Evolutionary conservation across 129 eudicot species (phyloP), one percentile per base, ranked within the genome.

Genomic region (Lactuca sativa): DNA sequence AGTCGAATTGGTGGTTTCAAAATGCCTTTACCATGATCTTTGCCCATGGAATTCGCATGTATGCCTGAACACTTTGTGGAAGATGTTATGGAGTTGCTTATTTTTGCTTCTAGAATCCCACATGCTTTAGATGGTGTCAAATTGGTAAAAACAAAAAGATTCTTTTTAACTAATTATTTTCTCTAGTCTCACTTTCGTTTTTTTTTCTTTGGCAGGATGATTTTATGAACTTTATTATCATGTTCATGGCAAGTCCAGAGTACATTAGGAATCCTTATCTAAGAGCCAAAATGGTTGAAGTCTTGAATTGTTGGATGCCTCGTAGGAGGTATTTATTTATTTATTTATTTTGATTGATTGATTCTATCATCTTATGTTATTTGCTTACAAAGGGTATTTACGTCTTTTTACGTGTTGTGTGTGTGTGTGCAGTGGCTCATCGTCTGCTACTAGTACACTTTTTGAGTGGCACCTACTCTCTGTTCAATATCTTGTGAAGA

Each of bases 161-260:
- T 10, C 41, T 6, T 4, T 13, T 14, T 37, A 16, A 11, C 11
- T 11, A n/a, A 10, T 60, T 21, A 9, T 32, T 17, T 43, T 64
- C 15, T 65, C 44, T 36, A 67, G 54, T 16, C 32, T 56, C 43
- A 57, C 9, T 14, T 33, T 64, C 62, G 21, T 49, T 30, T 8
- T 67, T 53, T 12, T 49, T 63, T 59, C 38, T 61, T 62, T 80
- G 67, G 70, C 84, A 93, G 98, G 98, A 93, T 80, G 98, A 89
- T 44, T 93, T 89, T 73, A 90, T 93, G 97, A 93, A 93, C 73
- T 93, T 93, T 82, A 93, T 93, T 69, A 93, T 93, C 66, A 93
- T 90, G 97, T 90, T 93, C 86, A 93, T 93, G 99, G 99, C 87
- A 25, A 93, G 95, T 82, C 99, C 99, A 34, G 95, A 93, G 66